phyloP scores from a whole-genome alignment of 2,329 filamentous ascomycete species.

The Gyromitra esculenta region DNA sequence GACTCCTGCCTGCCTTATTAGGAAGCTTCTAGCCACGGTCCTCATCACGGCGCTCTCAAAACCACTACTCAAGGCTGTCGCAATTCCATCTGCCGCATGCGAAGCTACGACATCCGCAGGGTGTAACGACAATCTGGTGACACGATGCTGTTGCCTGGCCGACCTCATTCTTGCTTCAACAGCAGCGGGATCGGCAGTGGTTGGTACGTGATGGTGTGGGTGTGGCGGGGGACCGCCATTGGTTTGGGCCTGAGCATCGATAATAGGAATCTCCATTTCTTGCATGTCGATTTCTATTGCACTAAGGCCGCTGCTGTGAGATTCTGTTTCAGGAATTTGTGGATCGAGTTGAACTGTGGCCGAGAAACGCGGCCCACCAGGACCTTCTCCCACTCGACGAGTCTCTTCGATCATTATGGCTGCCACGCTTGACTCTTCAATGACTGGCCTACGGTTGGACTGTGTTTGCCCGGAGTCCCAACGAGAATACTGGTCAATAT shows the following conservation, averaged over 20 bases:
- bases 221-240: constrained; percentile 35
- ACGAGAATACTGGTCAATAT: constrained; percentile 38
- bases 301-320: constrained; percentile 12
- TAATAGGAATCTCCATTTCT: constrained; percentile 17
- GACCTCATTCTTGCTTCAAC: constrained; percentile 21
- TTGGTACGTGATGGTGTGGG: constrained; percentile 16
- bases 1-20: constrained; percentile 32
- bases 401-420: constrained; percentile 53
- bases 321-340: constrained; percentile 7
- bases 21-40: constrained; percentile 54
- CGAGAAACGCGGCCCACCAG: constrained; percentile 42
- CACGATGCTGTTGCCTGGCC: constrained; percentile 47
- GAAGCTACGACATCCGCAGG: constrained; percentile 56
- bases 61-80: constrained; percentile 54
- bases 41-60: constrained; percentile 57
- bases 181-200: constrained; percentile 13
- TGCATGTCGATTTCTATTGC: constrained; percentile 24
- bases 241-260: constrained; percentile 26
- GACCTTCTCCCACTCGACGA: constrained; percentile 23
- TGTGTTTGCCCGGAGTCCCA: constrained; percentile 41
- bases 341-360: constrained; percentile 48
- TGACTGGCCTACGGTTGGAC: constrained; percentile 1
- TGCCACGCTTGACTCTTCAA: constrained; percentile 37
- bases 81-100: constrained; percentile 56
- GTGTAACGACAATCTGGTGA: constrained; percentile 54